A percentile compares a stretch with the other conserved stretches of the same genome.
These are phyloP conservation scores for Filobasidium wieringae DNA, from an alignment of 768 basidiomycete genomes.

Conservation along the genomic window DNA sequence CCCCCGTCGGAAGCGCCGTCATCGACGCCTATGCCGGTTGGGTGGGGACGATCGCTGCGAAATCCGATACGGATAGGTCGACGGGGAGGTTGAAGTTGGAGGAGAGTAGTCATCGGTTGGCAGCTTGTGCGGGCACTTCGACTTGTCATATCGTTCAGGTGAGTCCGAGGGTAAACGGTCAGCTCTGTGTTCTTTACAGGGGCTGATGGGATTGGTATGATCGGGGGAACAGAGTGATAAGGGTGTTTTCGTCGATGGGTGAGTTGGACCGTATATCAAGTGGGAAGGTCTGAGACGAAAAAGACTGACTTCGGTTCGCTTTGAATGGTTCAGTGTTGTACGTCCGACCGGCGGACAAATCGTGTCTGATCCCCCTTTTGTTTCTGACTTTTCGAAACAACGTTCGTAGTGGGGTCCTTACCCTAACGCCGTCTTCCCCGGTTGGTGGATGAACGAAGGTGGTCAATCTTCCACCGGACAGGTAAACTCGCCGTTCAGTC, in stretches of 20 bases:
- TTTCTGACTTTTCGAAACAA: background rate
- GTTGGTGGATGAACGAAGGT: slow-evolving; percentile 99
- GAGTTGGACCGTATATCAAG: background rate
- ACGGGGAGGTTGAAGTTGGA: slow-evolving; percentile 47
- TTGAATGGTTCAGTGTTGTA: background rate
- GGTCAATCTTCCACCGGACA: slow-evolving; percentile 98
- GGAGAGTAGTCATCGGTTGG: slow-evolving; percentile 69
- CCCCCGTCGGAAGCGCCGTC: slow-evolving; percentile 81
- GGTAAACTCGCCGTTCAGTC: slow-evolving; percentile 38
- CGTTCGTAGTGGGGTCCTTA: slow-evolving; percentile 34
- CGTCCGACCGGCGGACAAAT: background rate
- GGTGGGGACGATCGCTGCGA: slow-evolving; percentile 86
- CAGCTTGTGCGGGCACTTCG: slow-evolving; percentile 88
- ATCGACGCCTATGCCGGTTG: slow-evolving; percentile 98
- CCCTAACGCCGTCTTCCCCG: slow-evolving; percentile 76
- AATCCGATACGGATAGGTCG: slow-evolving; percentile 43
- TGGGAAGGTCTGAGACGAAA: background rate
- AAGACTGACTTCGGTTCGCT: background rate
- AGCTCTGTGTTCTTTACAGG: too few relatives aligned
- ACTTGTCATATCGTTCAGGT: slow-evolving; percentile 92
- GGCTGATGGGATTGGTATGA: background rate
- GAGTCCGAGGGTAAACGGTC: slow-evolving; percentile 5
- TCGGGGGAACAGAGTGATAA: slow-evolving; percentile 52
- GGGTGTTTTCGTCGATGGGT: slow-evolving; percentile 82
- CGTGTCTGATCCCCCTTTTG: background rate